Base-by-base conservation (phyloP, 192 early-diverging fungal genomes). In the Backusella liffmaniae region DNA sequence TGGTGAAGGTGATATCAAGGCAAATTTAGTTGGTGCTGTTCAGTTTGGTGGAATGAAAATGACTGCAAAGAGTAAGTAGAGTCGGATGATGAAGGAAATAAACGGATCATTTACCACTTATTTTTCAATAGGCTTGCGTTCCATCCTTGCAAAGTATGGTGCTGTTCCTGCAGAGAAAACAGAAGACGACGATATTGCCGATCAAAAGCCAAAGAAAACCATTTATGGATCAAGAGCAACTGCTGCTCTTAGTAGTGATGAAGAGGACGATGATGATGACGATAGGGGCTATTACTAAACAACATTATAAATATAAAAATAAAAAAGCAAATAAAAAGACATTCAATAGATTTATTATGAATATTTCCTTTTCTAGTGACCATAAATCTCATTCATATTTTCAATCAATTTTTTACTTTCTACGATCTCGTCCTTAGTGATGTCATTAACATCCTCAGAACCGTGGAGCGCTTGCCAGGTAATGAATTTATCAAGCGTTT, bases 31-130 rank as follows among this genome's bases (percentile, higher is more conserved):
- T 13, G 92, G 96, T 29, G 85, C 95, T 46, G 80, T 89, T 67
- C 80, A 84, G 49, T 89, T 96, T 76, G 96, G 96, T 46, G 96
- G 96, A 35, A 88, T 92, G 85, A 88, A 90, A 34, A 92, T 92
- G 74, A 95, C 88, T 37, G 86, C 88, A 39, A 86, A 90, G 77
- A 89, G 89, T 86, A 85, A 74, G 76, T 69, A 49, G 23, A 39
- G 23, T 74, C 42, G 1, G 21, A 6, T 62, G 53, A 13, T 62
- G 21, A 29, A 62, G n/a, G 4, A 23, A 12, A 23, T 29, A 10
- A 7, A 62, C 3, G 10, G 26, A 12, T 62, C 4, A 62, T 29
- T 66, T 56, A 72, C 32, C 16, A 3, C 70, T 4, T 32, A n/a
- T 26, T 12, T 66, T 15, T 21, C 36, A 15, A 32, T 42, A 74